These are phyloP conservation scores for Conringia planisiliqua DNA, from an alignment of 345 rosid genomes.

Conservation along the genomic window DNA sequence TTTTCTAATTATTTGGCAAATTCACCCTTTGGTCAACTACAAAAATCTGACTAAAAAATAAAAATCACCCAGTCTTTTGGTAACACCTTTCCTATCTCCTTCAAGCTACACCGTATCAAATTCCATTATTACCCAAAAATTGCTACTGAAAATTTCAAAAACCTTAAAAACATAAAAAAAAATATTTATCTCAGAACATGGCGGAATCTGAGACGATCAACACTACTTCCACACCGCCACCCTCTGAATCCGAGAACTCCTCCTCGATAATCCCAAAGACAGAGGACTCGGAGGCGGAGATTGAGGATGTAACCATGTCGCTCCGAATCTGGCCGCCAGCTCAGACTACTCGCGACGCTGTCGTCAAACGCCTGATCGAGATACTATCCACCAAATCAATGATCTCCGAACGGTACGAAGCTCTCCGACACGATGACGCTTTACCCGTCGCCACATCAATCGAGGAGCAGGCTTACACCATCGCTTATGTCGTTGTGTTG, in stretches of 20 bases:
- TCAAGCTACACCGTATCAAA: no score
- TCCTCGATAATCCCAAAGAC: not conserved
- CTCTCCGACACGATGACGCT: conserved; percentile 55
- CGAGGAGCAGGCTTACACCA: conserved; percentile 66
- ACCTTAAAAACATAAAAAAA: not conserved
- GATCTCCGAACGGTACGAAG: conserved; percentile 75
- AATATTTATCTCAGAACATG: not conserved
- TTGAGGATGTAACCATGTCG: conserved; percentile 18
- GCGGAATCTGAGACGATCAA: not conserved
- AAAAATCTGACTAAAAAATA: no score
- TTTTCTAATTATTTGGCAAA: no score
- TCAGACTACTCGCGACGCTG: conserved; percentile 75
- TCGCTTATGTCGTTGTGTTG: conserved; percentile 37
- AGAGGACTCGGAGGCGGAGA: not conserved
- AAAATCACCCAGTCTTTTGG: no score
- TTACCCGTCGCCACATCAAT: conserved; percentile 44
- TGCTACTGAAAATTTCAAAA: not conserved
- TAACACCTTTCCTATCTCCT: no score
- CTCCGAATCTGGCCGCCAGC: conserved; percentile 86
- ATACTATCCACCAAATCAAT: conserved; percentile 61
- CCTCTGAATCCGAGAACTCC: not conserved
- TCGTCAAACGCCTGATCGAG: conserved; percentile 59
- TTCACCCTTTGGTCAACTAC: no score
- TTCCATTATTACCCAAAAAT: no score
- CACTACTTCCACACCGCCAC: not conserved